A percentile compares a stretch with the other conserved stretches of the same genome.
phyloP scores from a whole-genome alignment of 1,139 yeast genomes.

The Pichia sp. region DNA sequence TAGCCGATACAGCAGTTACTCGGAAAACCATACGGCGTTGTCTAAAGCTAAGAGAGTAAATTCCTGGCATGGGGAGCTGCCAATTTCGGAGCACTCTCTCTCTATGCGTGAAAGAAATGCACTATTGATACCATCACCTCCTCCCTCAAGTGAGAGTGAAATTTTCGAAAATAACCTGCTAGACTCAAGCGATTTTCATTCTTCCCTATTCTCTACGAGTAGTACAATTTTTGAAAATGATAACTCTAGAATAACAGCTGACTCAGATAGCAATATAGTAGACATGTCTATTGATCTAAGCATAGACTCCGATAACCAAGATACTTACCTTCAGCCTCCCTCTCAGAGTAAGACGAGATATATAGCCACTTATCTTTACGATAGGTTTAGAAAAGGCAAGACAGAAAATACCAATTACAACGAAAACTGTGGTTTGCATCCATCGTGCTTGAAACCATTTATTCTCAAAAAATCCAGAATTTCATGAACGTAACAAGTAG shows the following conservation, averaged over 20 bases:
- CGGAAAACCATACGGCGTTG: no score
- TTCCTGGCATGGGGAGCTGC: slow-evolving; percentile 11
- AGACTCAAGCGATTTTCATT: neutral
- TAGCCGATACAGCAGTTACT: neutral
- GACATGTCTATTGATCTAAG: slow-evolving; percentile 5
- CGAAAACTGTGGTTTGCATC: neutral
- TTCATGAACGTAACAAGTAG: neutral
- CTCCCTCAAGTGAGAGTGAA: neutral
- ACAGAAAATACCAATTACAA: neutral
- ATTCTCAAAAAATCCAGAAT: neutral
- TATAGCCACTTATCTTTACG: neutral
- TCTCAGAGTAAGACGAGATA: neutral
- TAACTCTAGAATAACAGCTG: neutral
- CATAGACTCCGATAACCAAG: neutral
- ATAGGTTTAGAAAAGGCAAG: neutral
- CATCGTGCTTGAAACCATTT: neutral
- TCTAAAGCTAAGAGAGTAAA: neutral
- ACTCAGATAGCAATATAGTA: slow-evolving; percentile 2
- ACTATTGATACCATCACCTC: neutral
- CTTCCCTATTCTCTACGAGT: neutral
- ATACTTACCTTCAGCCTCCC: neutral
- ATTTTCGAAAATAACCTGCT: neutral
- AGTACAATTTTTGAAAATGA: neutral
- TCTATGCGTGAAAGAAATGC: neutral
- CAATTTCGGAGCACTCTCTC: neutral